Conservation (phyloP, 192 early-diverging fungal species). For the Coemansia sp. region DNA sequence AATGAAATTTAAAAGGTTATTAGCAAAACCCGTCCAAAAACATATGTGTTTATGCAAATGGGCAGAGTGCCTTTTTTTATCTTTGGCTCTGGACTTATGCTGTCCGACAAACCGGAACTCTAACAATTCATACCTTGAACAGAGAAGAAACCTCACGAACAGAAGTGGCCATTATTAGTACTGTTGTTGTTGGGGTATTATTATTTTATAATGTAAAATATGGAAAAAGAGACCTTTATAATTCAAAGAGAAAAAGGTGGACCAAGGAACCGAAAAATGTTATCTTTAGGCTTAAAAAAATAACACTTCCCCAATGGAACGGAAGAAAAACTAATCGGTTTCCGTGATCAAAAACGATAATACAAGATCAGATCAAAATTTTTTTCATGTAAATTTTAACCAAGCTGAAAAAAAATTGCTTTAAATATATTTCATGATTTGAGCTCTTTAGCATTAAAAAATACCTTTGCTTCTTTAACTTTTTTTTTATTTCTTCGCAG, state of each 20-base stretch:
- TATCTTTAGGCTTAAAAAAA: neutral
- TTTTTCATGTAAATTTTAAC: no score
- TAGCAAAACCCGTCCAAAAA: neutral
- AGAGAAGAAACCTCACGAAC: constrained; percentile 56
- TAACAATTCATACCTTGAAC: constrained; percentile 43
- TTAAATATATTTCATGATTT: neutral
- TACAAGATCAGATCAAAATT: no score
- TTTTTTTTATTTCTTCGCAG: no score
- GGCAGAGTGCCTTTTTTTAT: neutral
- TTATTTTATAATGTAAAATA: neutral
- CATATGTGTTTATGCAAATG: neutral
- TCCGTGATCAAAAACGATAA: neutral
- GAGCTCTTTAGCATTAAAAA: neutral
- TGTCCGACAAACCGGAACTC: neutral
- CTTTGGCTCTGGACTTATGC: neutral
- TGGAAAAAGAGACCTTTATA: neutral
- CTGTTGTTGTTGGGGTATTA: neutral
- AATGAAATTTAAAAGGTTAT: neutral
- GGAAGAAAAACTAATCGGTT: neutral
- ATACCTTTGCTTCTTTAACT: neutral
- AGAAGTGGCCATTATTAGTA: constrained; percentile 20
- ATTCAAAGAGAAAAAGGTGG: neutral
- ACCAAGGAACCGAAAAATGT: neutral
- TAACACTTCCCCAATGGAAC: neutral
- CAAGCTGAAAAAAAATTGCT: no score